These are phyloP conservation scores for Rhizopus delemar DNA, from an alignment of 371 early-diverging fungal species.

Conservation along the genomic window DNA sequence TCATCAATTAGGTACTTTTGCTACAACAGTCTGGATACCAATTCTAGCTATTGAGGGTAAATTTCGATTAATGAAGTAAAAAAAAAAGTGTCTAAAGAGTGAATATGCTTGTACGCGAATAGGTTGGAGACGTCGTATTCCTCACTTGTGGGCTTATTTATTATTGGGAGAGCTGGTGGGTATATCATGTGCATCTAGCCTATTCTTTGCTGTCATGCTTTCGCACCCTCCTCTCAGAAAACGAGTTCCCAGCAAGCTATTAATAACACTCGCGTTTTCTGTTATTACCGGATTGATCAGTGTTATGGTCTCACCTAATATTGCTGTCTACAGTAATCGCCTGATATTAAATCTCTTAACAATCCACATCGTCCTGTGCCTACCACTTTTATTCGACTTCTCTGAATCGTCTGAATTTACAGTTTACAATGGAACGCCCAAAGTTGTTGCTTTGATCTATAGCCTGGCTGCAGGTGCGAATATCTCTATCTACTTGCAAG, in stretches of 20 bases:
- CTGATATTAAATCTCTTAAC: slow-evolving; percentile 38
- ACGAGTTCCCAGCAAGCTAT: slow-evolving; percentile 3
- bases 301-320: slow-evolving; percentile 32
- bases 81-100: background rate
- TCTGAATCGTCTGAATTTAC: slow-evolving; percentile 3
- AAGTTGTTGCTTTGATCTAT: slow-evolving; percentile 22
- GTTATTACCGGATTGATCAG: slow-evolving; percentile 25
- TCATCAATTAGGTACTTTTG: slow-evolving; percentile 44
- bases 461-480: slow-evolving; percentile 35
- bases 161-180: slow-evolving; percentile 46
- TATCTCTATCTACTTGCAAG: slow-evolving; percentile 29
- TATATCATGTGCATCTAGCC: slow-evolving; percentile 35
- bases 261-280: slow-evolving; percentile 8
- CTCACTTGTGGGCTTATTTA: slow-evolving; percentile 46
- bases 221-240: slow-evolving; percentile 2
- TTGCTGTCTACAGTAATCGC: slow-evolving; percentile 11
- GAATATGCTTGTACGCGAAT: background rate
- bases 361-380: slow-evolving; percentile 36
- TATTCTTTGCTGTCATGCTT: slow-evolving; percentile 42
- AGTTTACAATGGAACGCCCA: slow-evolving; percentile 1
- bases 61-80: background rate
- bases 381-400: slow-evolving; percentile 24
- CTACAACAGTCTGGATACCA: slow-evolving; percentile 46
- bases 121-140: slow-evolving; percentile 40
- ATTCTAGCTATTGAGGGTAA: slow-evolving; percentile 50